These are phyloP conservation scores for Lasiodiplodia theobromae DNA, from an alignment of 2,329 filamentous ascomycete genomes.

Conservation along the genomic window DNA sequence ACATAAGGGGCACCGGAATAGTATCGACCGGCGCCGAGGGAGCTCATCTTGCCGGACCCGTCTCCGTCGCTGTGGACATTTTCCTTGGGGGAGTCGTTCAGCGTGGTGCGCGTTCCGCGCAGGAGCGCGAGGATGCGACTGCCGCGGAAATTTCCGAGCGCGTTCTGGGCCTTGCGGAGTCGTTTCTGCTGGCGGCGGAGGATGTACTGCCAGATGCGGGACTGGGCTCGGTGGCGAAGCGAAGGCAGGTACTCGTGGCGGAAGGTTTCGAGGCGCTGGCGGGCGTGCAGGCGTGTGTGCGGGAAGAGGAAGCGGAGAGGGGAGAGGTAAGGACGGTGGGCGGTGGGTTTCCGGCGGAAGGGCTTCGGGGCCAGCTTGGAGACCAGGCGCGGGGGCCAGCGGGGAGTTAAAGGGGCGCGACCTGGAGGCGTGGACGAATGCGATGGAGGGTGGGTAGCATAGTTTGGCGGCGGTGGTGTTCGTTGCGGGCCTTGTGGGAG, in stretches of 20 bases:
- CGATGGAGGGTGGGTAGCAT: slow-evolving; percentile 7
- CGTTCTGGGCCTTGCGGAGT: slow-evolving; percentile 35
- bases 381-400: slow-evolving; percentile 8
- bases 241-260: slow-evolving; percentile 77
- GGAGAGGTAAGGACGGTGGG: slow-evolving; percentile 40
- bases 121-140: slow-evolving; percentile 43
- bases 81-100: slow-evolving; percentile 25
- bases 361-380: slow-evolving; percentile 37
- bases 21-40: slow-evolving; percentile 27
- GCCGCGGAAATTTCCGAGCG: slow-evolving; percentile 31
- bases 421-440: not conserved
- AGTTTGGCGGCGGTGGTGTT: not conserved
- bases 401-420: slow-evolving; percentile 19
- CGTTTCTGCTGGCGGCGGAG: slow-evolving; percentile 64
- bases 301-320: slow-evolving; percentile 72
- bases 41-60: slow-evolving; percentile 18
- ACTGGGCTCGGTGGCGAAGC: slow-evolving; percentile 75
- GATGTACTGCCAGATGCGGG: slow-evolving; percentile 77
- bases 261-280: slow-evolving; percentile 71
- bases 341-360: slow-evolving; percentile 41
- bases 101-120: slow-evolving; percentile 37
- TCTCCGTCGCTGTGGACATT: slow-evolving; percentile 6
- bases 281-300: slow-evolving; percentile 70
- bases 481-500: slow-evolving; percentile 22
- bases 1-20: slow-evolving; percentile 26